A percentile compares a stretch with the other conserved stretches of the same genome.
Evolutionary conservation across 176 grass and related monocot genomes (phyloP).

Genomic region (Ananas comosus): DNA sequence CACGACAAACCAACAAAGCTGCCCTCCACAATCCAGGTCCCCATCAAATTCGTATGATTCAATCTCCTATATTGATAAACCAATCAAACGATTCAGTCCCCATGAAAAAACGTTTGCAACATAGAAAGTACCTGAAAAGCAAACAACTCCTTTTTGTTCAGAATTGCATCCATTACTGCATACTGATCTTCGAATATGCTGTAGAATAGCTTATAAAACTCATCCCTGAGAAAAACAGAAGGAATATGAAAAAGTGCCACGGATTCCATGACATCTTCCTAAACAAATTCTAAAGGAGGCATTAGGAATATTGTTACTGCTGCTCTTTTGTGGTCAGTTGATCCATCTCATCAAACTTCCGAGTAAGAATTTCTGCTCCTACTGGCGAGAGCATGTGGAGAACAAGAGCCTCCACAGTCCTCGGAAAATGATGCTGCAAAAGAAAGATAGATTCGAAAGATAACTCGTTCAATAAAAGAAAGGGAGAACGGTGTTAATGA

Average conservation of each 20-base stretch:
- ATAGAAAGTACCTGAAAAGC: slow-evolving; percentile 55
- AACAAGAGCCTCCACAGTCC: slow-evolving; percentile 72
- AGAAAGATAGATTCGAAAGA: not conserved
- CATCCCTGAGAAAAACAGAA: slow-evolving; percentile 17
- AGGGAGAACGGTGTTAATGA: no score
- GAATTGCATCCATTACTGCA: slow-evolving; percentile 77
- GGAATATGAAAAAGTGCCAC: no score
- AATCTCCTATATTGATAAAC: not conserved
- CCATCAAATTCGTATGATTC: not conserved
- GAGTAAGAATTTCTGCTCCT: slow-evolving; percentile 86
- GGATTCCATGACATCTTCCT: not conserved
- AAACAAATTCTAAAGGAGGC: slow-evolving; percentile 7
- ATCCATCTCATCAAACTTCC: slow-evolving; percentile 93
- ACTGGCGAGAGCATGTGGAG: slow-evolving; percentile 67
- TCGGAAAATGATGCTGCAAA: slow-evolving; percentile 75
- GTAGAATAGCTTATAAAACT: slow-evolving; percentile 87
- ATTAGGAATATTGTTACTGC: slow-evolving; percentile 35
- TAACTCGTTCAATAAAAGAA: no score
- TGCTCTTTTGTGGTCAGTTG: slow-evolving; percentile 60
- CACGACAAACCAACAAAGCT: not conserved
- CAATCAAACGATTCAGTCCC: no score
- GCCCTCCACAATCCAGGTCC: not conserved
- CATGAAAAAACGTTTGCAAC: not conserved
- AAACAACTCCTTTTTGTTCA: slow-evolving; percentile 79
- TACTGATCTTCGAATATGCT: slow-evolving; percentile 63